Conservation (phyloP, 2,329 filamentous ascomycete genomes). For the Colletotrichum musae region DNA sequence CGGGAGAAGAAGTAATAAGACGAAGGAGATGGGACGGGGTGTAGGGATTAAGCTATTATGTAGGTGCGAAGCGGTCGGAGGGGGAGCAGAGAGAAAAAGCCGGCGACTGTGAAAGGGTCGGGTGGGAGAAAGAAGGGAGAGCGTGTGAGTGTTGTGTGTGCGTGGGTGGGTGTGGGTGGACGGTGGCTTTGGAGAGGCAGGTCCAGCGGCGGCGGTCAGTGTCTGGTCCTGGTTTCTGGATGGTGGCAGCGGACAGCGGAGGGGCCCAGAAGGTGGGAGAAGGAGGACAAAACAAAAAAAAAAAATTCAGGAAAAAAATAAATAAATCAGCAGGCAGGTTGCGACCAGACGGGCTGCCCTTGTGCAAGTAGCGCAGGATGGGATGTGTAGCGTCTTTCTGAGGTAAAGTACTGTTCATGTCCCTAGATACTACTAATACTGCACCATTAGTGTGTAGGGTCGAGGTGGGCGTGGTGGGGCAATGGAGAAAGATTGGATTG, state of each 20-base stretch:
- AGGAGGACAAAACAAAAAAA: conserved; percentile 5
- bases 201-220: conserved; percentile 14
- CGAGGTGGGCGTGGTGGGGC: conserved; percentile 39
- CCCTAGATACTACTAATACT: neutral
- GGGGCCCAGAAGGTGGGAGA: conserved; percentile 8
- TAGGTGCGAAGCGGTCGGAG: conserved; percentile 34
- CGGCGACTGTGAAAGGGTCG: neutral
- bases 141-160: neutral
- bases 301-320: conserved; percentile 11
- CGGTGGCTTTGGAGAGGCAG: conserved; percentile 12
- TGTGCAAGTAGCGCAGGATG: conserved; percentile 37
- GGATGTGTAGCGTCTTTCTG: conserved; percentile 40
- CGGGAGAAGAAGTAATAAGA: conserved; percentile 24
- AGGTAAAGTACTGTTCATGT: conserved; percentile 15
- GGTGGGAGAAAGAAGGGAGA: neutral
- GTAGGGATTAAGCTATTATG: conserved; percentile 41
- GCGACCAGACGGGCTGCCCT: conserved; percentile 28
- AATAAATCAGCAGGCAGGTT: conserved; percentile 26
- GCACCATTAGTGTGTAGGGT: conserved; percentile 13
- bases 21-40: conserved; percentile 35
- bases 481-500: conserved; percentile 34
- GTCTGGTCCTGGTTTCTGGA: conserved; percentile 11
- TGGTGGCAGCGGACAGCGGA: conserved; percentile 14
- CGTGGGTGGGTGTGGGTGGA: neutral
- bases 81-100: neutral